Evolutionary conservation across 345 rosid species (phyloP), one percentile per base, ranked within the genome.

Genomic region (Eucalyptus paniculata): DNA sequence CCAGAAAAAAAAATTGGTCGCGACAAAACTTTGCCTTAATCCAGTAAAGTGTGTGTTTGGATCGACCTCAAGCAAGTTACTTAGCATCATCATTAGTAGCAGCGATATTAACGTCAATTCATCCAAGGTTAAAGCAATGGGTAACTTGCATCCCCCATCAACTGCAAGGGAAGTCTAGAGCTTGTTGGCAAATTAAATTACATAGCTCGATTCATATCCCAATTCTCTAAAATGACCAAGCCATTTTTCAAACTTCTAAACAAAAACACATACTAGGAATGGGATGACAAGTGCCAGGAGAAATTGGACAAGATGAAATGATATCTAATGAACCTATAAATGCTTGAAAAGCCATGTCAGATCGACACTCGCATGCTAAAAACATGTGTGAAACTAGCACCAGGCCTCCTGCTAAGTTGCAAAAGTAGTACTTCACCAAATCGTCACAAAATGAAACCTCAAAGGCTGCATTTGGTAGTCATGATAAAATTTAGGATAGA

Each of bases 381-480:
- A 32, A 86, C 54, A 47, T 19, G 56, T 12, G 13, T 0, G 15
- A 86, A 23, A 49, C 56, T 18, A 47, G 54, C 17, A 86, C 69
- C 4, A 60, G 10, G 3, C 16, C 37, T 88, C 32, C 8, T 58
- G 2, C 65, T 17, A 28, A 62, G 34, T 62, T 1, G 2, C 8
- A 28, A 3, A 62, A 62, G 69, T 1, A 28, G 17, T 28, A 28
- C 8, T 6, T 62, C 69, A 62, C 34, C 69, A 62, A 62, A 62
- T 62, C 18, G 0, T 62, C 1, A 0, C 34, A 62, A 30, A 62
- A 62, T 30, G 4, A 13, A 62, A 62, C 18, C 69, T 62, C 8
- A 30, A 62, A 62, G 9, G 69, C 5, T 62, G 11, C 26, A 21
- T 53, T 53, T 19, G 26, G 24, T 53, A 53, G 26, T 53, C 26